Evolutionary conservation across 2,329 filamentous ascomycete species (phyloP), one percentile per base, ranked within the genome.

Genomic region (Phyllosticta citriasiana): DNA sequence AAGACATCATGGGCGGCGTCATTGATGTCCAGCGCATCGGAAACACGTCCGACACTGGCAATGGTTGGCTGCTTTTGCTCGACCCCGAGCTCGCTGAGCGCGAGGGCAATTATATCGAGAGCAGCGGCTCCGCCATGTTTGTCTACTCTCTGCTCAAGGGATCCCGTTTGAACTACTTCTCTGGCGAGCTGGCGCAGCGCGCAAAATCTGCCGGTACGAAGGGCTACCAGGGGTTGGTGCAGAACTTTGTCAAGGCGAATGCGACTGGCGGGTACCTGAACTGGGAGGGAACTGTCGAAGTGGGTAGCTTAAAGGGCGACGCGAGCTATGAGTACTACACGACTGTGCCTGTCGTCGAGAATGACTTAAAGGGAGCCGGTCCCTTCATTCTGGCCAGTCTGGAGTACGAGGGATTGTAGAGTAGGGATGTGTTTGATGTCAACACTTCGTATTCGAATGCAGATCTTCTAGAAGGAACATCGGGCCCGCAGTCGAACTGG

Each of bases 91-190:
- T 80, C 60, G 75, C 69, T 9, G 70, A 71, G 6, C 67, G 63
- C 50, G 64, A 76, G 54, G 82, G 81, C 2, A 86, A 87, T 69
- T 86, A 82, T 68, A 79, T 86, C 55, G 82, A 86, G 72, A 81
- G 80, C 35, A 83, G 81, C 33, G 83, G 78, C 7, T 80, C 80
- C 1, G 82, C 81, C 3, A 82, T 86, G 70, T 74, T 74, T 62
- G 68, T 71, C 2, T 73, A 73, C 63, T 67, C 66, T 7, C 72
- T 69, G 63, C 63, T 72, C 62, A 74, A 74, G 67, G 72, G 71
- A 14, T 64, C 71, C 12, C 66, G 72, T 53, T 66, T 67, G 3
- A 72, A 72, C 7, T 63, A 73, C 63, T 62, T 74, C 59, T 4
- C 12, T 16, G 67, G 69, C n/a, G 63, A 64, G 26, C 22, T 25